These are phyloP conservation scores for Peterozyma xylosa DNA, from an alignment of 805 yeast species.

Conservation along the genomic window DNA sequence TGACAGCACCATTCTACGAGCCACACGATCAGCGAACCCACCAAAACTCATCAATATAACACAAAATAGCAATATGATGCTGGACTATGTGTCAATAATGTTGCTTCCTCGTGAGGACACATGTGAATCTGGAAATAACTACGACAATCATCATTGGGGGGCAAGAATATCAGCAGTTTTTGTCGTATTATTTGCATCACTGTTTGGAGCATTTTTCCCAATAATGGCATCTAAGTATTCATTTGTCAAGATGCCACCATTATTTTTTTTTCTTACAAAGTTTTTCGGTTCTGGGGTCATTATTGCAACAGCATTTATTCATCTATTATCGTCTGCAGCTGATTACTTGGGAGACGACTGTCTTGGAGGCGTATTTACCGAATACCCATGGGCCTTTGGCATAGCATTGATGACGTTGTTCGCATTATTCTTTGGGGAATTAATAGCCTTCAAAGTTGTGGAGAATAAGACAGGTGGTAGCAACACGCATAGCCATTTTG, in stretches of 20 bases:
- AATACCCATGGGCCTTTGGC: constrained; percentile 37
- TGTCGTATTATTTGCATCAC: constrained; percentile 43
- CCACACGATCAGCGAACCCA: no score
- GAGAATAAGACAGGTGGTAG: constrained; percentile 17
- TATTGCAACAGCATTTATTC: constrained; percentile 69
- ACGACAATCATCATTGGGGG: constrained; percentile 27
- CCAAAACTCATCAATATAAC: no score
- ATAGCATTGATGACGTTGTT: constrained; percentile 33
- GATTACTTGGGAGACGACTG: constrained; percentile 44
- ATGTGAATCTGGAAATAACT: constrained; percentile 29
- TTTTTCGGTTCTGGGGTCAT: constrained; percentile 75
- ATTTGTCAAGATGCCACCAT: constrained; percentile 38
- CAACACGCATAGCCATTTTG: constrained; percentile 45
- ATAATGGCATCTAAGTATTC: constrained; percentile 44
- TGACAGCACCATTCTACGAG: no score
- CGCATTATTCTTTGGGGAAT: constrained; percentile 30
- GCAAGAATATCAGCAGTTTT: constrained; percentile 47
- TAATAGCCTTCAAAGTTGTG: constrained; percentile 28
- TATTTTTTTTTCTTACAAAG: constrained; percentile 33
- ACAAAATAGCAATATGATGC: no score
- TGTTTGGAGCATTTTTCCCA: constrained; percentile 47
- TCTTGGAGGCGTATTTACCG: constrained; percentile 44
- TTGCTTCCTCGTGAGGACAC: constrained; percentile 15
- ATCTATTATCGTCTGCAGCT: constrained; percentile 52
- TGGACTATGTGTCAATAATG: constrained; percentile 4